Conservation (phyloP, 371 early-diverging fungal genomes). For the Mycotypha africana region DNA sequence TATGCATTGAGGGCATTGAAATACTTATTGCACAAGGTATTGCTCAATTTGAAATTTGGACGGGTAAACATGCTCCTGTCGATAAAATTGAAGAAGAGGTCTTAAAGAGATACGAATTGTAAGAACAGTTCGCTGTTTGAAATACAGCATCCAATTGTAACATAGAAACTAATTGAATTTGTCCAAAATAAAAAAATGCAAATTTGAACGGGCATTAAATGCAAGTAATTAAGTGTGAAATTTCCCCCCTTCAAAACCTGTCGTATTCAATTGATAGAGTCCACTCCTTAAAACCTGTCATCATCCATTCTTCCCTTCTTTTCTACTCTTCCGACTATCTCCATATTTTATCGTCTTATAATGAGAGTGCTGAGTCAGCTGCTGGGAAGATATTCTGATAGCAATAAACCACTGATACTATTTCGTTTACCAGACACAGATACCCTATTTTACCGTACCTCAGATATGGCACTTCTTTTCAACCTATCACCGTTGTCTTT, state of each 20-base stretch:
- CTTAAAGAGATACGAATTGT: slow-evolving; percentile 32
- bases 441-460: slow-evolving; percentile 15
- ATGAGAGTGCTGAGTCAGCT: slow-evolving; percentile 17
- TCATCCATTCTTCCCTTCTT: no score
- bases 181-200: no score
- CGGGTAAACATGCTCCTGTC: slow-evolving; percentile 53
- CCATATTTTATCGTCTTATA: background rate
- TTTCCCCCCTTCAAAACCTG: background rate
- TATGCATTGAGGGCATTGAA: slow-evolving; percentile 77
- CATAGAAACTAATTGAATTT: no score
- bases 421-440: slow-evolving; percentile 16
- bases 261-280: background rate
- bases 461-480: slow-evolving; percentile 19
- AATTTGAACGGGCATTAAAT: no score
- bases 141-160: no score
- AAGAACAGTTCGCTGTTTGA: background rate
- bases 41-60: slow-evolving; percentile 80
- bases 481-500: slow-evolving; percentile 12
- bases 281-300: no score
- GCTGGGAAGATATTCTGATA: slow-evolving; percentile 15
- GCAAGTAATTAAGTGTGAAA: no score
- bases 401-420: slow-evolving; percentile 15
- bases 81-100: slow-evolving; percentile 40
- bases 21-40: slow-evolving; percentile 90
- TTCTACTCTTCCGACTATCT: background rate